Evolutionary conservation across 2,329 filamentous ascomycete genomes (phyloP), one percentile per base, ranked within the genome.

Genomic region (Stromatinia cepivora): DNA sequence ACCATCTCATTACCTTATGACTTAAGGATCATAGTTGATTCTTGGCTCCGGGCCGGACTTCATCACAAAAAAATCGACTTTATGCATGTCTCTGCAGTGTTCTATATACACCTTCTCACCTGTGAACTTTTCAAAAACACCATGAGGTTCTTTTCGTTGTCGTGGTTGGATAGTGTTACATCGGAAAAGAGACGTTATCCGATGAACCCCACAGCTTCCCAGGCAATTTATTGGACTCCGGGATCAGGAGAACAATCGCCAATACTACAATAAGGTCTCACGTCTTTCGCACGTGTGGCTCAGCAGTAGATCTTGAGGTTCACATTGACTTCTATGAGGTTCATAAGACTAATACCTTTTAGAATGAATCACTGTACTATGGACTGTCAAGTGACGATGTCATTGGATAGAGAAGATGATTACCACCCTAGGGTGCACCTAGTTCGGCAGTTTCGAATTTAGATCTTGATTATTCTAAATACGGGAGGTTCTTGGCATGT

Each of bases 251-350:
- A 52, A 64, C 61, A 63, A 28, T 39, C 61, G 9, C 15, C 46
- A 63, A 64, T 46, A 46, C 58, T 15, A 64, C 66, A 64, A 69
- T 64, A 22, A 31, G 39, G 66, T 69, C 66, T 39, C 66, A 36
- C 53, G 52, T 46, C 58, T 54, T 56, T 64, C 66, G 36, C 66
- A 69, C 66, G 66, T 69, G 58, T 64, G n/a, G 50, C 39, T 56
- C 11, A 25, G 22, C 17, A 5, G 45, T 22, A 36, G 6, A 39
- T 61, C 22, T 52, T 34, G 42, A 39, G 66, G 45, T 50, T 52
- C 28, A 50, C 42, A 31, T 28, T 34, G 4, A 59, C 11, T 53
- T 2, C 28, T 20, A 1, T 52, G n/a, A 62, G 28, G 28, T 62
- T 62, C 7, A 36, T 50, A 2, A n/a, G 42, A 48, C 25, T 48